These are phyloP conservation scores for Ceratocystis cacaofunesta DNA, from an alignment of 2,329 filamentous ascomycete species.

Conservation along the genomic window DNA sequence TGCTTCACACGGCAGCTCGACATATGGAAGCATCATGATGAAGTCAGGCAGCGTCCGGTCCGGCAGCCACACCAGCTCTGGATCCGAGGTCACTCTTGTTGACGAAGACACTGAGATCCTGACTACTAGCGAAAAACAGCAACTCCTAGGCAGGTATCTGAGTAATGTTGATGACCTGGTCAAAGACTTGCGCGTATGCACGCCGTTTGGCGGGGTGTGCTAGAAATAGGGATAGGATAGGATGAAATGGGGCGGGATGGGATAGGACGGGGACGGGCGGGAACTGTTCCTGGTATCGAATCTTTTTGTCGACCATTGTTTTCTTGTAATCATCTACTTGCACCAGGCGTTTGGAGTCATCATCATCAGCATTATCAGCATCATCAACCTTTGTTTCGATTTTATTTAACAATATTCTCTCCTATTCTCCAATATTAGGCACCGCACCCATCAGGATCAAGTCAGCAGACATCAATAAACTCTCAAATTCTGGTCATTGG, in stretches of 20 bases:
- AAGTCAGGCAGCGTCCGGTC: constrained; percentile 41
- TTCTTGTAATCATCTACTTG: constrained; percentile 11
- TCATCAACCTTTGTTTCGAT: not conserved
- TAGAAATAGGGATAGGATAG: constrained; percentile 23
- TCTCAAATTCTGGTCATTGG: not conserved
- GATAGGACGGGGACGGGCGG: too few relatives aligned
- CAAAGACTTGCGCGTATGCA: constrained; percentile 64
- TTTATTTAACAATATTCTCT: not conserved
- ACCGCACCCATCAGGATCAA: not conserved
- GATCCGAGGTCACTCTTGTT: constrained; percentile 20
- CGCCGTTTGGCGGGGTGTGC: constrained; percentile 51
- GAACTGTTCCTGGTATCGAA: not conserved
- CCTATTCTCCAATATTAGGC: not conserved
- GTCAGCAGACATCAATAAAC: not conserved
- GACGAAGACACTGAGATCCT: constrained; percentile 35
- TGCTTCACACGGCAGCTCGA: constrained; percentile 14
- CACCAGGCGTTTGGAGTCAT: not conserved
- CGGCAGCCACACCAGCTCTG: constrained; percentile 23
- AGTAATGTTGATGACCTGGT: constrained; percentile 75
- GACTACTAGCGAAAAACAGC: constrained; percentile 69
- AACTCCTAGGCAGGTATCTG: constrained; percentile 59
- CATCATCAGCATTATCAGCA: not conserved
- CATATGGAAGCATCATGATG: not conserved
- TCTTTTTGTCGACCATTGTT: constrained; percentile 19
- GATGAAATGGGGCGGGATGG: too few relatives aligned